Percentiles rank a stretch among this genome's conserved stretches.
These are phyloP conservation scores for Citrus inodora DNA, from an alignment of 345 rosid species.

Conservation along the genomic window DNA sequence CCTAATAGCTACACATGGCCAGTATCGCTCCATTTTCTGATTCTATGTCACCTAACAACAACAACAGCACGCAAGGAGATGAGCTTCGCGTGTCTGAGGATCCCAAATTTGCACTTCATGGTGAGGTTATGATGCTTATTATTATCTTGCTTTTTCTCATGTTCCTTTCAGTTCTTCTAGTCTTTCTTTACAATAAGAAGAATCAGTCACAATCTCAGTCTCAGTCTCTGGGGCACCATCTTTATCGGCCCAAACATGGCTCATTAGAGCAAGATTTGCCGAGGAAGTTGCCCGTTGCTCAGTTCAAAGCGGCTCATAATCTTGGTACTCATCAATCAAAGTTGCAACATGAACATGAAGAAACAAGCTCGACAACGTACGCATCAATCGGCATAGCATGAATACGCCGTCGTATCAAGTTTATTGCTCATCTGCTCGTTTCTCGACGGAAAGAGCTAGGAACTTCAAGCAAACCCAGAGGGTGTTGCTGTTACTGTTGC, in stretches of 20 bases:
- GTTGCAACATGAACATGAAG: neutral
- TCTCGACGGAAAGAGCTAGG: neutral
- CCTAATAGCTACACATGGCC: neutral
- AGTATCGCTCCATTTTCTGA: neutral
- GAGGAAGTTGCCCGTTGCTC: neutral
- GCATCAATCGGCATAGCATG: neutral
- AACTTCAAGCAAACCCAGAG: neutral
- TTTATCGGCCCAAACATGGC: neutral
- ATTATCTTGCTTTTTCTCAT: slow-evolving; percentile 30
- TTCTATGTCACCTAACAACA: slow-evolving; percentile 6
- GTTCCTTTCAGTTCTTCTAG: slow-evolving; percentile 24
- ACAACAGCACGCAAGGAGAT: neutral
- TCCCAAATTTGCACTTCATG: slow-evolving; percentile 41
- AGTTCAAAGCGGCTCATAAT: neutral
- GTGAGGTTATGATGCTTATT: slow-evolving; percentile 46
- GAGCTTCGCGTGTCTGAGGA: slow-evolving; percentile 33
- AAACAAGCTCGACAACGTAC: neutral
- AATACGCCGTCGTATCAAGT: neutral
- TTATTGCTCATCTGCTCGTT: neutral
- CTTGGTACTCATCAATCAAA: neutral
- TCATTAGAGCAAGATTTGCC: slow-evolving; percentile 1
- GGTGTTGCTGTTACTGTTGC: neutral
- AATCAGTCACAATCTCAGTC: neutral
- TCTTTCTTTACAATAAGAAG: slow-evolving; percentile 17
- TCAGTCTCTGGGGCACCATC: neutral